Evolutionary conservation across 140 eudicot species (phyloP), one percentile per base, ranked within the genome.

Genomic region (Flaveria floridana): DNA sequence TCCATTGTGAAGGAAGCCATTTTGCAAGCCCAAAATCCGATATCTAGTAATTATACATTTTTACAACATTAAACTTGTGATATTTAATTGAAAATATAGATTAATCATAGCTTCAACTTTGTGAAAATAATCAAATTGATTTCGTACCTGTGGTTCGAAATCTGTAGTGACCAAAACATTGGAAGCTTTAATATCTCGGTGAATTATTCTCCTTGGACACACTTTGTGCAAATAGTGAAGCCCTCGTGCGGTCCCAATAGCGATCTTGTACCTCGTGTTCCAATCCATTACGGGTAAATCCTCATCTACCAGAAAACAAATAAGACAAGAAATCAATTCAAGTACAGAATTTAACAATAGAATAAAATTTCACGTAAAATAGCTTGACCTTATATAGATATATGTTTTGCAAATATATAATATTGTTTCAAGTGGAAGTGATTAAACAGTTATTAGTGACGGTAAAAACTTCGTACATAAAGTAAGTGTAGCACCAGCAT

Each of bases 1-100:
- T 90, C 99, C 97, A 94, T 73, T 94, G 94, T n/a, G 99, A 86
- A 61, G 99, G 99, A 76, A 94, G 99, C 99, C 99, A 94, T 81
- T 90, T 94, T 15, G 97, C 97, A 12, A 94, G 85, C 21, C 99
- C 99, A 81, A 94, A 94, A 85, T 94, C 99, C 6, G 97, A 90
- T 82, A 94, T 94, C 97, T 90, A 77, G 10, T 48, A 41, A 50
- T 55, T 7, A 77, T 37, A 55, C 34, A 47, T 52, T 9, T 14
- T 68, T 16, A 57, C 34, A 52, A 34, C 10, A 73, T 71, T 69
- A 37, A 72, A 20, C 34, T 34, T 68, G 15, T 70, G 68, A 50
- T 0, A 19, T 6, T 28, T 16, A 1, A 51, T 6, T 19, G 14
- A 53, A 25, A 20, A 50, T 25, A 44, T 18, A 34, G 2, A 15